Percentiles rank a stretch among this genome's conserved stretches.
phyloP scores from a whole-genome alignment of 2,329 filamentous ascomycete genomes.

The Colletotrichum euphorbiae region DNA sequence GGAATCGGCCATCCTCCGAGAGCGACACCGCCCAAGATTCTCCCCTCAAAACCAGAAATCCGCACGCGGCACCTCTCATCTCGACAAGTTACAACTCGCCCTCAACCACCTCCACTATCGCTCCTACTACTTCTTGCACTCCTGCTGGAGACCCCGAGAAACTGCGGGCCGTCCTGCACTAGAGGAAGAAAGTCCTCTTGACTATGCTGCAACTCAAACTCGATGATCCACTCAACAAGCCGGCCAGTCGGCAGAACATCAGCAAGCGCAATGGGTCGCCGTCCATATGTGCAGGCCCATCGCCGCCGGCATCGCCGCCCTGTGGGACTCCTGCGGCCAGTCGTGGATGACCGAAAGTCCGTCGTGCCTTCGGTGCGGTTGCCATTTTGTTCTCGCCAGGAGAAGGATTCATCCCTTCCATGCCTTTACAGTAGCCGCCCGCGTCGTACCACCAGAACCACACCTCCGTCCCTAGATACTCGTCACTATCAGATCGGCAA shows the following conservation, averaged over 20 bases:
- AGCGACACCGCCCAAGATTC: constrained; percentile 3
- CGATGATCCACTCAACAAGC: constrained; percentile 35
- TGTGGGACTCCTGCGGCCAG: neutral
- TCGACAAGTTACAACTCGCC: neutral
- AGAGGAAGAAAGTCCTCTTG: constrained; percentile 5
- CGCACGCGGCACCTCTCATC: constrained; percentile 4
- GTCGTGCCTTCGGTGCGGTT: constrained; percentile 11
- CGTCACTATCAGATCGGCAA: constrained; percentile 8
- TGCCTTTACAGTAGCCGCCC: constrained; percentile 10
- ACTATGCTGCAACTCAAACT: constrained; percentile 34
- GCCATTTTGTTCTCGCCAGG: constrained; percentile 24
- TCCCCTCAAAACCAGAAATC: constrained; percentile 1
- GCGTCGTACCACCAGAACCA: neutral
- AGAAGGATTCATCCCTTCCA: constrained; percentile 33
- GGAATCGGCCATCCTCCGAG: constrained; percentile 17
- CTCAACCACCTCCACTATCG: constrained; percentile 31
- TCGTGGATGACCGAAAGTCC: constrained; percentile 23
- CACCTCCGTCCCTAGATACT: neutral
- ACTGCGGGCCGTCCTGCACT: constrained; percentile 2
- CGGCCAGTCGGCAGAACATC: constrained; percentile 26
- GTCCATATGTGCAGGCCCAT: constrained; percentile 27
- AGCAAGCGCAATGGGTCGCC: constrained; percentile 29
- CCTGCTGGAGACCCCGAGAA: constrained; percentile 17
- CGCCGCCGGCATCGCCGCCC: constrained; percentile 28
- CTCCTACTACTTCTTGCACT: constrained; percentile 23